Base-by-base conservation (phyloP, 2,329 filamentous ascomycete species). In the Exophiala phaeomuriformis region DNA sequence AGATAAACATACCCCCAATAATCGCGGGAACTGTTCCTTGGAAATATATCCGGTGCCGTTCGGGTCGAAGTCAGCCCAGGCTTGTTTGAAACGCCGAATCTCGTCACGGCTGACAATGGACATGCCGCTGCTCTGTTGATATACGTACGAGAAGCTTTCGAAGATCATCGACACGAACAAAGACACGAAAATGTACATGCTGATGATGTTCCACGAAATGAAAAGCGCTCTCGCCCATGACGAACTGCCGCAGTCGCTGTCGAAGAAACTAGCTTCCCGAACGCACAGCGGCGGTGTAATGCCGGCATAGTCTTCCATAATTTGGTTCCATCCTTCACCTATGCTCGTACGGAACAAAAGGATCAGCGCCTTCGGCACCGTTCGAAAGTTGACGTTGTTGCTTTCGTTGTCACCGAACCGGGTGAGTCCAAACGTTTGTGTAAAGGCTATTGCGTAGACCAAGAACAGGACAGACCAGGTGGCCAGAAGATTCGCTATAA, bases 151-250 rank as follows among this genome's bases (percentile, higher is more conserved):
- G 77, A 98, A 98, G 71, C 90, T 97, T 74, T 98, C 93, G 72
- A 94, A 98, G 63, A 98, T 98, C 68, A 98, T 83, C 46, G 93
- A 98, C 55, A 98, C 91, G 69, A 98, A 98, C 67, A 98, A 75
- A 66, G 91, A 96, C 66, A 97, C 91, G 66, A 98, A 98, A 65
- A 98, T 95, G 72, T 98, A 98, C 93, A 98, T 98, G 86, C 91
- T 97, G 71, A 98, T 80, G 64, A 98, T 91, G 74, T 98, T 98
- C 93, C 93, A 98, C 3, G 86, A 82, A 53, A 97, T 90, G 74
- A 98, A 98, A 6, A 98, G 76, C 33, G 84, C 82, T 48, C 90
- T 80, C 5, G 93, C 90, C 90, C 93, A 98, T 37, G 83, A 80
- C 47, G 83, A 80, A 71, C 91, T 95, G 54, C 93, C 93, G 66